A percentile compares a stretch with the other conserved stretches of the same genome.
Evolutionary conservation across 1,284 basidiomycete genomes (phyloP).

Genomic region (Naganishia albida): DNA sequence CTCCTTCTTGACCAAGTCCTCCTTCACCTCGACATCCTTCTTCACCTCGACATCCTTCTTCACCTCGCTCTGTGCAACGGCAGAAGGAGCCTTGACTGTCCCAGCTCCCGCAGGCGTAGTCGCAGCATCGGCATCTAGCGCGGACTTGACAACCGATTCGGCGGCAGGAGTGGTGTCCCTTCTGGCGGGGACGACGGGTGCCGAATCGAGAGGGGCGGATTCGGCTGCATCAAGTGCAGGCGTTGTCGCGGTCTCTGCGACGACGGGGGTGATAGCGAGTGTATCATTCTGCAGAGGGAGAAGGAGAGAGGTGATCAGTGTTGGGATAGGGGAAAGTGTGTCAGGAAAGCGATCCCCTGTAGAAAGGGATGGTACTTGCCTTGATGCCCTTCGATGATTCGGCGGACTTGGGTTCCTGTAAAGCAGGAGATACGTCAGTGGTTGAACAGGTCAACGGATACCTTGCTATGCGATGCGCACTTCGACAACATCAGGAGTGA

Average conservation of each 20-base stretch:
- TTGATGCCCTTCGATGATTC: no score
- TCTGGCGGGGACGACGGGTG: neutral
- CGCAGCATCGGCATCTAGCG: neutral
- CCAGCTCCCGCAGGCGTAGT: neutral
- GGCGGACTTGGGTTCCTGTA: no score
- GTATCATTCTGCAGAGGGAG: neutral
- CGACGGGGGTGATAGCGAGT: neutral
- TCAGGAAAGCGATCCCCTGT: no score
- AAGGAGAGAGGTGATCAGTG: neutral
- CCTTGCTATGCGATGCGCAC: no score
- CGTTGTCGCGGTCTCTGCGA: constrained; percentile 5
- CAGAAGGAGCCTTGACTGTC: neutral
- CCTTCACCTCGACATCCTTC: neutral
- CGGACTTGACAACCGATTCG: neutral
- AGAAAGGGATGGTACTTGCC: no score
- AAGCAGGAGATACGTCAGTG: no score
- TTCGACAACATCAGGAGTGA: no score
- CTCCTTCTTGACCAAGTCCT: neutral
- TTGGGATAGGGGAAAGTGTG: no score
- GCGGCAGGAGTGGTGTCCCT: neutral
- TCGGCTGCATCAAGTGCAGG: constrained; percentile 16
- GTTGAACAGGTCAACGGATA: no score
- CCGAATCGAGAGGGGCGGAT: neutral
- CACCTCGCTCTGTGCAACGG: neutral
- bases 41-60: neutral